phyloP scores from a whole-genome alignment of 768 basidiomycete species.

The Mrakia blollopis region DNA sequence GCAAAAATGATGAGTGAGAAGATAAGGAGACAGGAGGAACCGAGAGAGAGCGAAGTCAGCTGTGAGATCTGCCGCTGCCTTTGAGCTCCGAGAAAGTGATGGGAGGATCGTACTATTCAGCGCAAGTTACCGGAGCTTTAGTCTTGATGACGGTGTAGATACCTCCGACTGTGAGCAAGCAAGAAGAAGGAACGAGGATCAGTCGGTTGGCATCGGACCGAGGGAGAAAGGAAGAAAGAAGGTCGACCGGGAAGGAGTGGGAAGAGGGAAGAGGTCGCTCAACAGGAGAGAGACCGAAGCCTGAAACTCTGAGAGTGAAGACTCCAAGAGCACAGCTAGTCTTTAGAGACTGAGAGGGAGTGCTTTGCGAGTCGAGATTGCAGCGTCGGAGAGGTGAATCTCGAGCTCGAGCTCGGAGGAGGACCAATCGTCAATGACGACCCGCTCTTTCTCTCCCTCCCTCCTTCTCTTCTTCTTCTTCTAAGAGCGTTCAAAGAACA shows the following conservation, averaged over 20 bases:
- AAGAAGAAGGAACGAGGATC: neutral
- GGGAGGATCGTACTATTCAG: conserved; percentile 57
- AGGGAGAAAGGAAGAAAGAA: neutral
- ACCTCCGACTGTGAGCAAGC: conserved; percentile 62
- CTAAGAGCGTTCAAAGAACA: neutral
- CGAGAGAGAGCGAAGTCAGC: conserved; percentile 1
- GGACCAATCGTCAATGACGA: neutral
- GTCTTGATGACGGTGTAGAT: conserved; percentile 99
- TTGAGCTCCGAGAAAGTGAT: neutral
- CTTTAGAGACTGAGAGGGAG: neutral
- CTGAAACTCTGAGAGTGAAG: neutral
- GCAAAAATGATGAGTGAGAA: neutral
- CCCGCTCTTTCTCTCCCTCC: neutral
- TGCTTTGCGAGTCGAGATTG: neutral
- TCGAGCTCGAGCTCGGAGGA: neutral
- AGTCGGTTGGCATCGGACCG: conserved; percentile 5
- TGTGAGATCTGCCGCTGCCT: neutral
- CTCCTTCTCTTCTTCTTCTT: neutral
- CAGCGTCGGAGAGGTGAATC: neutral
- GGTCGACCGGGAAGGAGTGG: neutral
- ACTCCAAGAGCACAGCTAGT: neutral
- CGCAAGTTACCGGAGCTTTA: conserved; percentile 95
- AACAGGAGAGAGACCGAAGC: neutral
- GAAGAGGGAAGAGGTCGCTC: neutral
- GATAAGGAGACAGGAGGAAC: neutral